phyloP scores from a whole-genome alignment of 805 yeast species.

The Kuraishia floccosa region DNA sequence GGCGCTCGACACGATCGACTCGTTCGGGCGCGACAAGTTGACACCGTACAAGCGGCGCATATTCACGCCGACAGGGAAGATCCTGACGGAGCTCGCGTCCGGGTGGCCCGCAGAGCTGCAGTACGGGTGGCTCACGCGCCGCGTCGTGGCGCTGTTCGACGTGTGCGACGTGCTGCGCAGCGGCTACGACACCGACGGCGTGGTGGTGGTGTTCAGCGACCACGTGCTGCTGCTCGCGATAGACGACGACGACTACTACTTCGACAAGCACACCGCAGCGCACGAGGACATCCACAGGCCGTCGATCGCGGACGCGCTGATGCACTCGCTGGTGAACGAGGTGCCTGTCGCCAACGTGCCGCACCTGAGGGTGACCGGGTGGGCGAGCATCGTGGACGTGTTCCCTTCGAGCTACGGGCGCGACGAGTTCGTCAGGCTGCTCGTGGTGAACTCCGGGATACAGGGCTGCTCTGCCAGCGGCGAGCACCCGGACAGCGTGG shows the following conservation, averaged over 20 bases:
- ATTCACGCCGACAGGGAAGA: conserved; percentile 86
- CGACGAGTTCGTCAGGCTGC: conserved; percentile 1
- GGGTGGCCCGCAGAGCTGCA: conserved; percentile 85
- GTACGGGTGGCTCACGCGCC: conserved; percentile 78
- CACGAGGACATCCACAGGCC: conserved; percentile 28
- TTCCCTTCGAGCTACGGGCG: conserved; percentile 31
- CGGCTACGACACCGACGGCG: conserved; percentile 27
- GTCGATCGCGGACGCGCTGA: conserved; percentile 64
- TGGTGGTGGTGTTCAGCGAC: conserved; percentile 75
- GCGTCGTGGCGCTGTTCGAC: conserved; percentile 70
- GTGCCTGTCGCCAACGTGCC: conserved; percentile 68
- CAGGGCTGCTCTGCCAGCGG: not conserved
- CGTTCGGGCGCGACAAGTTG: conserved; percentile 57
- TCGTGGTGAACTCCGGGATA: not conserved
- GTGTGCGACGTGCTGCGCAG: conserved; percentile 13
- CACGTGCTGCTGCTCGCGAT: conserved; percentile 55
- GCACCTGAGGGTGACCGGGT: conserved; percentile 49
- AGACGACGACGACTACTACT: conserved; percentile 28
- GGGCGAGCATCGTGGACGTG: conserved; percentile 53
- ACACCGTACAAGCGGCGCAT: conserved; percentile 51
- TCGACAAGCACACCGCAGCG: conserved; percentile 3
- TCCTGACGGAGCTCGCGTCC: conserved; percentile 71
- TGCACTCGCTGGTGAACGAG: conserved; percentile 86
- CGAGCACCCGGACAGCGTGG: conserved; percentile 8
- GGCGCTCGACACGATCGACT: conserved; percentile 58